Percentiles rank a stretch among this genome's conserved stretches.
phyloP scores from a whole-genome alignment of 2,329 filamentous ascomycete species.

The Cladosporium cucumerinum region DNA sequence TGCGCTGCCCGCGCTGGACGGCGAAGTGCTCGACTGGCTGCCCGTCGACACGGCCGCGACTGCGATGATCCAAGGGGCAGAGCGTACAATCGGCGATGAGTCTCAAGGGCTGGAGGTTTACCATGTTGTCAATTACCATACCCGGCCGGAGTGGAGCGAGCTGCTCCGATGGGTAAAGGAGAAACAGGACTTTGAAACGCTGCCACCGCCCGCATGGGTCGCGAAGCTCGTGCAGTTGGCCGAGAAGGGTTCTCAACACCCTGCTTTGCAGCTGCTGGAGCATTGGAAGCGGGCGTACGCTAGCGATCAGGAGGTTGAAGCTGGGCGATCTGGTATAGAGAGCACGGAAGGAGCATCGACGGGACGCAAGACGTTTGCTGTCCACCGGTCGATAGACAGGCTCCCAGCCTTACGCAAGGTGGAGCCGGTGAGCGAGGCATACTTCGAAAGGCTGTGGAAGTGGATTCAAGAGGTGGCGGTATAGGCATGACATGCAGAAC shows the following conservation, averaged over 20 bases:
- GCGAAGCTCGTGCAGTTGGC: slow-evolving; percentile 33
- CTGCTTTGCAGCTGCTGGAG: slow-evolving; percentile 47
- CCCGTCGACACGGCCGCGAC: slow-evolving; percentile 46
- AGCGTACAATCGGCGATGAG: slow-evolving; percentile 26
- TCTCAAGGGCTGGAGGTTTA: slow-evolving; percentile 36
- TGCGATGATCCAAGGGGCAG: slow-evolving; percentile 40
- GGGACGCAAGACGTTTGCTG: slow-evolving; percentile 34
- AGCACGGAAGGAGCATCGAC: slow-evolving; percentile 9
- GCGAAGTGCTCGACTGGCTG: slow-evolving; percentile 44
- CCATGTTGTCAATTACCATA: slow-evolving; percentile 50
- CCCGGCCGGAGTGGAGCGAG: slow-evolving; percentile 43
- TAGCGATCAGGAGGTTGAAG: slow-evolving; percentile 9
- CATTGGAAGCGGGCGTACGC: slow-evolving; percentile 49
- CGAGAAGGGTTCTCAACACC: slow-evolving; percentile 37
- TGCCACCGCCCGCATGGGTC: slow-evolving; percentile 44
- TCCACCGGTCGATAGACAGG: slow-evolving; percentile 32
- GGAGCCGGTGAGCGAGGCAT: slow-evolving; percentile 42
- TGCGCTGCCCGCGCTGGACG: slow-evolving; percentile 41
- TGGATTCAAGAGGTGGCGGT: slow-evolving; percentile 33
- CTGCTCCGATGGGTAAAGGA: slow-evolving; percentile 47
- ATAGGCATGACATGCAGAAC: slow-evolving; percentile 16
- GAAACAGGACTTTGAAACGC: slow-evolving; percentile 39
- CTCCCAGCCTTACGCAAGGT: slow-evolving; percentile 38
- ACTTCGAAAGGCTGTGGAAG: slow-evolving; percentile 44
- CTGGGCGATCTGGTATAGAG: slow-evolving; percentile 8